phyloP scores from a whole-genome alignment of 495 filamentous ascomycete species.

The Xylaria telfairii region DNA sequence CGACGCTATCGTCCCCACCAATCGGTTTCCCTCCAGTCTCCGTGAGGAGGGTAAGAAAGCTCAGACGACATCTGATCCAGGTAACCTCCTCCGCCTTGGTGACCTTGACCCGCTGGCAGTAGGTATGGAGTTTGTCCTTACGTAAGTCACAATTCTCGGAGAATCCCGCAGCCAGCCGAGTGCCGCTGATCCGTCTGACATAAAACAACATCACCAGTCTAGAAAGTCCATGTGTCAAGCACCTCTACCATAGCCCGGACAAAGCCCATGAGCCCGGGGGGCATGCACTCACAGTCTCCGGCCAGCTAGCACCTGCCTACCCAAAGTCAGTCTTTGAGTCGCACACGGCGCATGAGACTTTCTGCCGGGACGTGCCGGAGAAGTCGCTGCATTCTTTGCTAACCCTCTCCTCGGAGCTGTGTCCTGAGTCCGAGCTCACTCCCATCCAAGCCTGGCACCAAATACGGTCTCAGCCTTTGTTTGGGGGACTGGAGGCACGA shows the following conservation, averaged over 20 bases:
- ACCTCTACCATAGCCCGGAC: conserved; percentile 26
- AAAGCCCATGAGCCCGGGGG: conserved; percentile 22
- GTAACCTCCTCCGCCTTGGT: conserved; percentile 14
- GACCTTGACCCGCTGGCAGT: conserved; percentile 29
- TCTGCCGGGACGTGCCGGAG: conserved; percentile 19
- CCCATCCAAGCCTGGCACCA: conserved; percentile 47
- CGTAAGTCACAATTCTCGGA: conserved; percentile 1
- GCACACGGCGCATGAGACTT: not conserved
- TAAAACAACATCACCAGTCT: not conserved
- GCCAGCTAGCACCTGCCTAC: conserved; percentile 19
- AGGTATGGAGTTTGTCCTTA: conserved; percentile 32
- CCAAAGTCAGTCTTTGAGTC: conserved; percentile 9
- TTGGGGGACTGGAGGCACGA: conserved; percentile 25
- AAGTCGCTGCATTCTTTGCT: conserved; percentile 39
- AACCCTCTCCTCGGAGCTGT: conserved; percentile 36
- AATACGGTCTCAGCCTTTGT: conserved; percentile 38
- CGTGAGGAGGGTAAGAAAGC: not conserved
- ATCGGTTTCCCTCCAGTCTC: not conserved
- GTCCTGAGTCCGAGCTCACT: conserved; percentile 41
- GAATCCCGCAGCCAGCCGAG: not conserved
- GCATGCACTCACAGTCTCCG: conserved; percentile 29
- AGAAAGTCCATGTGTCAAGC: conserved; percentile 28
- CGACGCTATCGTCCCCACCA: not conserved
- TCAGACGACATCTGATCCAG: not conserved
- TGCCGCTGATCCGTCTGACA: not conserved